Percentiles rank a stretch among this genome's conserved stretches.
Conservation (phyloP, 2,329 filamentous ascomycete genomes). For the Cladosporium colombiae region DNA sequence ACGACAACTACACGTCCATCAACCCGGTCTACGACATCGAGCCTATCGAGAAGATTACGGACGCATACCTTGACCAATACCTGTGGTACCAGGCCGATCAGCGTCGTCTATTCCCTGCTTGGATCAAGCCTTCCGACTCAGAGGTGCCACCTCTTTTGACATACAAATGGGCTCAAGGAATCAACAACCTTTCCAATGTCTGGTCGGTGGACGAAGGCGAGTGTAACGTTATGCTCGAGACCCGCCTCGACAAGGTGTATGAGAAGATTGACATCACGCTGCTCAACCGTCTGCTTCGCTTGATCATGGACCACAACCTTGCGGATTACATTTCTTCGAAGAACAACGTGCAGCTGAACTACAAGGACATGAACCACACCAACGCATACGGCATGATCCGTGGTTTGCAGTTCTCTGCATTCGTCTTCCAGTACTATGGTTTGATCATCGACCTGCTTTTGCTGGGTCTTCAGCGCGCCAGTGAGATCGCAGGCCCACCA, state of each 20-base stretch:
- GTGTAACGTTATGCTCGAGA: constrained; percentile 98
- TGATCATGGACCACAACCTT: constrained; percentile 99
- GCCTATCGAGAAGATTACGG: constrained; percentile 98
- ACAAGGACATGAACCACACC: constrained; percentile 99
- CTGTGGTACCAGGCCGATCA: constrained; percentile 99
- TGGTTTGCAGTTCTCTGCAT: constrained; percentile 94
- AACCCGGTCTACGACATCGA: constrained; percentile 99
- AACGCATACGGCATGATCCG: constrained; percentile 99
- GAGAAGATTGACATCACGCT: constrained; percentile 98
- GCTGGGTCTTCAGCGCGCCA: constrained; percentile 91
- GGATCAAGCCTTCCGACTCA: constrained; percentile 98
- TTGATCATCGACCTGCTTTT: constrained; percentile 90
- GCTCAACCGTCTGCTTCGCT: constrained; percentile 83
- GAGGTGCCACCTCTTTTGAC: constrained; percentile 92
- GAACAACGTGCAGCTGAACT: constrained; percentile 98
- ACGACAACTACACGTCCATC: constrained; percentile 98
- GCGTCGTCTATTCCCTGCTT: constrained; percentile 92
- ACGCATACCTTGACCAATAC: constrained; percentile 97
- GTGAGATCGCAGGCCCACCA: constrained; percentile 92
- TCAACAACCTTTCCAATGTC: constrained; percentile 94
- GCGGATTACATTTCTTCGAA: constrained; percentile 99
- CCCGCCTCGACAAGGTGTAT: constrained; percentile 97
- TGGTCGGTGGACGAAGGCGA: constrained; percentile 94
- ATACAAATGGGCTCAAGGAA: constrained; percentile 99
- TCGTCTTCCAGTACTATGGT: constrained; percentile 98